A percentile compares a stretch with the other conserved stretches of the same genome.
phyloP scores from a whole-genome alignment of 2,329 filamentous ascomycete species.

The Calonectria pteridis region DNA sequence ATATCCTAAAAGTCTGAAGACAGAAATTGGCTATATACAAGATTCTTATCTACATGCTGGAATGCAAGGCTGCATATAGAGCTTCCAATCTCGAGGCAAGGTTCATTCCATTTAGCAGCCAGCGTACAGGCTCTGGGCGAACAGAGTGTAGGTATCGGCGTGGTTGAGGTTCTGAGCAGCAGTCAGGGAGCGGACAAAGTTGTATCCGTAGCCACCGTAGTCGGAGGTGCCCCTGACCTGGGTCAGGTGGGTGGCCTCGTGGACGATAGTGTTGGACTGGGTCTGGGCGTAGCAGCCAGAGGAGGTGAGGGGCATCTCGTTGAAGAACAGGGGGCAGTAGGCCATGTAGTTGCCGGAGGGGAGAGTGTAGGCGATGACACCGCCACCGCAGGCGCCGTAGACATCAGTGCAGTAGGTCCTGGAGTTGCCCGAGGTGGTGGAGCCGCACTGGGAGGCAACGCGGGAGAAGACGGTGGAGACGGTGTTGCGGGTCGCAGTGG shows the following conservation, averaged over 20 bases:
- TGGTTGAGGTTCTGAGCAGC: conserved; percentile 68
- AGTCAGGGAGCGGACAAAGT: conserved; percentile 62
- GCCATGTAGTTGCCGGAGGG: conserved; percentile 67
- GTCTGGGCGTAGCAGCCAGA: conserved; percentile 72
- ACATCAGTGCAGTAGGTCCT: conserved; percentile 71
- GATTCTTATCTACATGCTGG: neutral
- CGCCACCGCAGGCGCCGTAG: conserved; percentile 62
- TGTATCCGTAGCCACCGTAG: conserved; percentile 67
- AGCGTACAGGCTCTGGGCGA: conserved; percentile 40
- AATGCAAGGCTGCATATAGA: neutral
- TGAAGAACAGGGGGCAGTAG: conserved; percentile 74
- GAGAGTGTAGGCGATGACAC: conserved; percentile 73
- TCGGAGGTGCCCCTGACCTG: conserved; percentile 70
- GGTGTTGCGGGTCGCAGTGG: conserved; percentile 54
- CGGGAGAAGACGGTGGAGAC: conserved; percentile 64
- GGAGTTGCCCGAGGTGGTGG: conserved; percentile 61
- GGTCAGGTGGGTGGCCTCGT: conserved; percentile 75
- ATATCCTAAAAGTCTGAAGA: neutral
- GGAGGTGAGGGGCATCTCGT: conserved; percentile 61
- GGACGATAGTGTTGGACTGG: conserved; percentile 73
- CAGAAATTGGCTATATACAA: neutral
- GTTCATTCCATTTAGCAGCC: conserved; percentile 49
- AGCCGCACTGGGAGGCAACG: conserved; percentile 69
- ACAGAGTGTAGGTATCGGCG: conserved; percentile 64
- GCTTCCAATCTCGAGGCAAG: neutral